Evolutionary conservation across 2,329 filamentous ascomycete genomes (phyloP).

Genomic region (Neonectria magnoliae): DNA sequence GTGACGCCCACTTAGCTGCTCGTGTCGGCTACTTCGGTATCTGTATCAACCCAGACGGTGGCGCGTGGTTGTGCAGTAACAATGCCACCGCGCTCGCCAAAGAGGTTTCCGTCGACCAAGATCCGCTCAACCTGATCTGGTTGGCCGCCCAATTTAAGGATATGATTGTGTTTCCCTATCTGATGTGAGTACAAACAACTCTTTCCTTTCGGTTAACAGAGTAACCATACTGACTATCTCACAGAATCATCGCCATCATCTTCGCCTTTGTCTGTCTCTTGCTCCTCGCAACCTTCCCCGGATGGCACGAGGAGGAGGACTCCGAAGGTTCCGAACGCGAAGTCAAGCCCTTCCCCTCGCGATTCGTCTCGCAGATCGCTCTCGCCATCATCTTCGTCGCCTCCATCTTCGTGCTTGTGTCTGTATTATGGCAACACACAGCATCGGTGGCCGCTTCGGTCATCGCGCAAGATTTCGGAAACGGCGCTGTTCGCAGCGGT

Average conservation of each 20-base stretch:
- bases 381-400: slow-evolving; percentile 89
- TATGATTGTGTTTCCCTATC: slow-evolving; percentile 96
- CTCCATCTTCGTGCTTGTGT: slow-evolving; percentile 77
- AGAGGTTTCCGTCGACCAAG: slow-evolving; percentile 88
- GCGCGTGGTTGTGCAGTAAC: slow-evolving; percentile 94
- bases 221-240: slow-evolving; percentile 9
- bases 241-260: slow-evolving; percentile 94
- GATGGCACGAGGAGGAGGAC: slow-evolving; percentile 94
- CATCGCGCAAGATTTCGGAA: slow-evolving; percentile 91
- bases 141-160: slow-evolving; percentile 97
- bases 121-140: slow-evolving; percentile 97
- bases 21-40: slow-evolving; percentile 98
- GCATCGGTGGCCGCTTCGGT: slow-evolving; percentile 94
- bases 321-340: slow-evolving; percentile 84
- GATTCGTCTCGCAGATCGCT: slow-evolving; percentile 91
- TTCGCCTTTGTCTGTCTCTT: slow-evolving; percentile 97
- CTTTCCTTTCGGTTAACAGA: too few relatives aligned
- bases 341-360: slow-evolving; percentile 92
- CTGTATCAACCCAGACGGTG: slow-evolving; percentile 91
- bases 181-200: slow-evolving; percentile 73
- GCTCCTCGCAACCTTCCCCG: slow-evolving; percentile 94
- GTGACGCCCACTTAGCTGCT: slow-evolving; percentile 83
- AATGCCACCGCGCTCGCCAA: slow-evolving; percentile 94
- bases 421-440: slow-evolving; percentile 89
- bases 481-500: slow-evolving; percentile 85